These are phyloP conservation scores for Emiliania huxleyi DNA, from an alignment of 78 protist genomes.

Conservation along the genomic window DNA sequence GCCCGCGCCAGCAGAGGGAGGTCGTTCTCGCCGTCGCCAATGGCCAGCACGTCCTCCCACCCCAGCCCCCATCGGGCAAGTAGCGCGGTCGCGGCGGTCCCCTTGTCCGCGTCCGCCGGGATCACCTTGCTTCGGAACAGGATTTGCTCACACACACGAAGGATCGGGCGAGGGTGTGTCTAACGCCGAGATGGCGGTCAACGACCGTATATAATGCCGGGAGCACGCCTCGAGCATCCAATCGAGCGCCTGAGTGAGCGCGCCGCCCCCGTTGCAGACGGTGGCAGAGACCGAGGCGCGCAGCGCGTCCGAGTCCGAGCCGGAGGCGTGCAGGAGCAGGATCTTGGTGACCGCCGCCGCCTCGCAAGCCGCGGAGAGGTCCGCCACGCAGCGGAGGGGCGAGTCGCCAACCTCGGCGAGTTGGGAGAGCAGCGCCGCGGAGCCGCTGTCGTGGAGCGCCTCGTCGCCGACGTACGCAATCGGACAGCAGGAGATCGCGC, in stretches of 20 bases:
- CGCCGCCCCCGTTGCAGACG: no score
- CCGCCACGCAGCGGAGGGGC: not conserved
- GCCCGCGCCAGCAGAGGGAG: not conserved
- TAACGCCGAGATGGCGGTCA: no score
- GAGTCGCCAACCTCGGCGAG: conserved; percentile 1
- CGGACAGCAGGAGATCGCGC: not conserved
- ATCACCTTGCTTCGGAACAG: no score
- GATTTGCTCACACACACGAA: no score
- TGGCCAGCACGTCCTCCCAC: not conserved
- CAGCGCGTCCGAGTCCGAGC: not conserved
- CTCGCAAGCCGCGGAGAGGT: not conserved
- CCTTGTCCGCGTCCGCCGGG: not conserved
- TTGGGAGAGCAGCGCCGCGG: not conserved
- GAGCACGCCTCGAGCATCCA: not conserved
- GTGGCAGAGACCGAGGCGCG: not conserved
- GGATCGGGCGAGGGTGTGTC: no score
- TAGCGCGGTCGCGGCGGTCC: not conserved
- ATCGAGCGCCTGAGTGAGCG: not conserved
- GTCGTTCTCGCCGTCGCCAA: not conserved
- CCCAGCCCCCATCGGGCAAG: not conserved
- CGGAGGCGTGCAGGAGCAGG: not conserved
- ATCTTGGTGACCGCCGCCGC: not conserved
- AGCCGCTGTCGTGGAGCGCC: not conserved
- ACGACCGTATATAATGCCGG: no score
- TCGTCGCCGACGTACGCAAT: not conserved